Conservation (phyloP, 2,329 filamentous ascomycete genomes). For the Ophiostoma sp. region DNA sequence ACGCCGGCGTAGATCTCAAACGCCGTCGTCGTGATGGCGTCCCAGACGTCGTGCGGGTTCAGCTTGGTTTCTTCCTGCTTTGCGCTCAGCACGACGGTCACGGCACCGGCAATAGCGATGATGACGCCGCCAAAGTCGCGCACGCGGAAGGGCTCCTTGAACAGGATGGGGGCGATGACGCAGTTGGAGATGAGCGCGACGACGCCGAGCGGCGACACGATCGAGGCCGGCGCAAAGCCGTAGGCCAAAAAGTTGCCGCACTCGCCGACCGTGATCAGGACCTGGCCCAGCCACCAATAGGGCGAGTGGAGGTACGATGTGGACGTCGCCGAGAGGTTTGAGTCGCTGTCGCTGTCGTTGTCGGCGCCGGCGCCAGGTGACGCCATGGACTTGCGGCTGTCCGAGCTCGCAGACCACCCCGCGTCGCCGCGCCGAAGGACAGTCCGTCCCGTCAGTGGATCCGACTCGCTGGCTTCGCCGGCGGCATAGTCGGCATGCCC, state of each 20-base stretch:
- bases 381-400: conserved; percentile 8
- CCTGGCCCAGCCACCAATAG: conserved; percentile 94
- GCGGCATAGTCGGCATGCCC: conserved; percentile 26
- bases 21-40: conserved; percentile 76
- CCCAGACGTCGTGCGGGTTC: conserved; percentile 84
- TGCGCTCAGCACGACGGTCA: conserved; percentile 88
- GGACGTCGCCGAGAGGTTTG: conserved; percentile 27
- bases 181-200: conserved; percentile 96
- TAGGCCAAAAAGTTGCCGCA: conserved; percentile 96
- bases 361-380: conserved; percentile 31
- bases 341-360: conserved; percentile 28
- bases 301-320: conserved; percentile 78
- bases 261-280: conserved; percentile 88
- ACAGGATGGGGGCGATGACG: conserved; percentile 87
- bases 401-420: conserved; percentile 18
- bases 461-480: conserved; percentile 40
- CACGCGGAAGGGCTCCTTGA: conserved; percentile 81
- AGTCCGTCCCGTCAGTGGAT: conserved; percentile 42
- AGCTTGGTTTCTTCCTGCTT: conserved; percentile 85
- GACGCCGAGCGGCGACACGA: conserved; percentile 94
- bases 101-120: conserved; percentile 78
- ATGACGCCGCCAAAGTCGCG: conserved; percentile 85
- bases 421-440: conserved; percentile 16
- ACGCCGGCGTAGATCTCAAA: conserved; percentile 87
- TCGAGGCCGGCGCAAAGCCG: conserved; percentile 93